Evolutionary conservation across 2,329 filamentous ascomycete species (phyloP).

Genomic region (Helminthosporium solani): DNA sequence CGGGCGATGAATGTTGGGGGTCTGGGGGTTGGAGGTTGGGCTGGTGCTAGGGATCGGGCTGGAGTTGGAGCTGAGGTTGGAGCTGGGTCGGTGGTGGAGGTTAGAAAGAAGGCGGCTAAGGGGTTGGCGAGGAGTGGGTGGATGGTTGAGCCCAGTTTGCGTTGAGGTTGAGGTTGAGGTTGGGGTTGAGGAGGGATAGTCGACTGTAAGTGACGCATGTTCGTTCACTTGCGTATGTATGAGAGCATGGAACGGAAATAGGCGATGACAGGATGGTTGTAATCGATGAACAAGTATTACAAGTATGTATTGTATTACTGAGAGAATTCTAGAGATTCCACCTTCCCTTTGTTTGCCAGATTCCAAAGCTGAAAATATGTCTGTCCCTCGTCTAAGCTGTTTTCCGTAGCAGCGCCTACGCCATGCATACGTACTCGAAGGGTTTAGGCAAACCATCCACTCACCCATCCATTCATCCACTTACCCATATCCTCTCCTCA

Average conservation of each 20-base stretch:
- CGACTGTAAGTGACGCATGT: neutral
- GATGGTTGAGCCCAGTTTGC: conserved; percentile 21
- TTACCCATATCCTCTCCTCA: too few species aligned
- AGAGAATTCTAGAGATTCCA: too few species aligned
- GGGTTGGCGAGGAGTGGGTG: conserved; percentile 15
- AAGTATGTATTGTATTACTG: conserved; percentile 1
- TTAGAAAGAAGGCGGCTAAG: conserved; percentile 1
- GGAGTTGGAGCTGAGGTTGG: neutral
- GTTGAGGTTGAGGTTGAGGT: too few species aligned
- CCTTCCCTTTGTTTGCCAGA: too few species aligned
- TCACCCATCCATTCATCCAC: too few species aligned
- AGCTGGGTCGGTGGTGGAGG: neutral
- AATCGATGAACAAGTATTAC: neutral
- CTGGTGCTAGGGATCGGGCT: neutral
- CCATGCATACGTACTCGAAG: conserved; percentile 2
- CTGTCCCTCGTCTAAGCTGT: neutral
- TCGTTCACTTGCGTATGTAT: too few species aligned
- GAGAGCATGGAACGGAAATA: neutral
- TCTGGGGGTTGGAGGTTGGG: neutral
- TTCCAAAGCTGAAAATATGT: too few species aligned
- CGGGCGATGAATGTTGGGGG: neutral
- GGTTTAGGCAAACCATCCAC: too few species aligned
- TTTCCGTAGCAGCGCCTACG: conserved; percentile 1
- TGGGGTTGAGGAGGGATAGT: too few species aligned
- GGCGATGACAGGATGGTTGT: neutral